Evolutionary conservation across 352 stramenopile species (phyloP).

Genomic region (Phytophthora fragariae): DNA sequence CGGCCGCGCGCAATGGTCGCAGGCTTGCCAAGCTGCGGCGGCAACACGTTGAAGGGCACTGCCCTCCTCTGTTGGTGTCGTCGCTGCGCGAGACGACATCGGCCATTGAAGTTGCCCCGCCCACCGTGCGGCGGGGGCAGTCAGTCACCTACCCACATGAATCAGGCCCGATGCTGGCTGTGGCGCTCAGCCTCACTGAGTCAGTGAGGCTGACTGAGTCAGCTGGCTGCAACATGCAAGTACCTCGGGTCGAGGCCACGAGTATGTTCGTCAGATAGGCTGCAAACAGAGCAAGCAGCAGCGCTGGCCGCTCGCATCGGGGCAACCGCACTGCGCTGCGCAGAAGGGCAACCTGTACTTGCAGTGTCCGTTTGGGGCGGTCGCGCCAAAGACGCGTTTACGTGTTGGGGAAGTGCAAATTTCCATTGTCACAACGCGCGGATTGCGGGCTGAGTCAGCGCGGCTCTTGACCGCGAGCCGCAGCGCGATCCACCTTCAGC

Average conservation of each 20-base stretch:
- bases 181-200: too few relatives aligned
- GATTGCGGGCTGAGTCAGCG: slow-evolving; percentile 30
- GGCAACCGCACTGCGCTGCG: background rate
- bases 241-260: background rate
- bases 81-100: background rate
- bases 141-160: slow-evolving; percentile 24
- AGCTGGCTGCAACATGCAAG: slow-evolving; percentile 13
- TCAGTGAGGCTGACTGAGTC: slow-evolving; percentile 23
- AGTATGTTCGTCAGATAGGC: background rate
- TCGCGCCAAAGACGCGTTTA: background rate
- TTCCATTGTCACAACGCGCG: slow-evolving; percentile 28
- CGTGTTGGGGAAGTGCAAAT: slow-evolving; percentile 3
- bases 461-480: background rate
- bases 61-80: background rate
- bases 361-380: background rate
- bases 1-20: background rate
- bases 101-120: too few relatives aligned
- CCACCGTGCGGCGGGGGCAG: background rate
- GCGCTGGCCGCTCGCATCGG: background rate
- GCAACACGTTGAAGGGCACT: background rate
- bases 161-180: slow-evolving; percentile 26
- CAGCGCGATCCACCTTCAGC: background rate
- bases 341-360: background rate
- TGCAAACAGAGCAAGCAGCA: background rate
- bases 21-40: background rate